phyloP scores from a whole-genome alignment of 2,329 filamentous ascomycete species.

The Sporothrix euskadiensis region DNA sequence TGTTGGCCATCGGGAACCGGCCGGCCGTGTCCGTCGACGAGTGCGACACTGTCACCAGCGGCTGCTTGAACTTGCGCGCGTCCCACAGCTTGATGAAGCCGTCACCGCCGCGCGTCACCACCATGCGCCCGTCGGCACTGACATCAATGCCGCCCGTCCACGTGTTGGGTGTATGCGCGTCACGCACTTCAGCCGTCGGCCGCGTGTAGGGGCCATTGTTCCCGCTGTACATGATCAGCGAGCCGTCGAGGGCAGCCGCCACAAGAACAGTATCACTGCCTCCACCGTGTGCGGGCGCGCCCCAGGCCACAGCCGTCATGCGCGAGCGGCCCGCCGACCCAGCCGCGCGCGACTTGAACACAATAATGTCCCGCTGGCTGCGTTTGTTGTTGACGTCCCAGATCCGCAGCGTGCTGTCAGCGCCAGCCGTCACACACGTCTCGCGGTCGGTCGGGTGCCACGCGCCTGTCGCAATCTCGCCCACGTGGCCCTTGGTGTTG shows the following conservation, averaged over 20 bases:
- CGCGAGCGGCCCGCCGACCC: constrained; percentile 87
- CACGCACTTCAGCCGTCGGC: constrained; percentile 77
- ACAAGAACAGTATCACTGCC: constrained; percentile 65
- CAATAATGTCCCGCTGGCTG: constrained; percentile 87
- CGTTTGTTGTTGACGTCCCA: constrained; percentile 95
- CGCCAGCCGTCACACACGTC: constrained; percentile 84
- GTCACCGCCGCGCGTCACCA: constrained; percentile 89
- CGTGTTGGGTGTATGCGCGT: constrained; percentile 78
- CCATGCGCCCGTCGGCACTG: constrained; percentile 83
- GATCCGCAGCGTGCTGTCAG: constrained; percentile 91
- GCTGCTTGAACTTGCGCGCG: constrained; percentile 89
- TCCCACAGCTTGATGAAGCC: constrained; percentile 96
- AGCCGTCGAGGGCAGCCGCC: constrained; percentile 82
- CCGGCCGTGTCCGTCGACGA: constrained; percentile 79
- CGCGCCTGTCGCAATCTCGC: constrained; percentile 82
- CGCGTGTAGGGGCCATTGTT: constrained; percentile 83
- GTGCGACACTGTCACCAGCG: constrained; percentile 77
- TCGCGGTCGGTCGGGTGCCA: constrained; percentile 91
- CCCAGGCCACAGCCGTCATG: constrained; percentile 93
- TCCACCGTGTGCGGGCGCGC: constrained; percentile 70
- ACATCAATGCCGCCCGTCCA: constrained; percentile 94
- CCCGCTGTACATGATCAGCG: constrained; percentile 86
- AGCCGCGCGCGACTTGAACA: constrained; percentile 89
- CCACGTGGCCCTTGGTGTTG: constrained; percentile 95
- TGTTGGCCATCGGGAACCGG: constrained; percentile 81